phyloP scores from a whole-genome alignment of 257 asterid species.

The Solanum chmielewskii region DNA sequence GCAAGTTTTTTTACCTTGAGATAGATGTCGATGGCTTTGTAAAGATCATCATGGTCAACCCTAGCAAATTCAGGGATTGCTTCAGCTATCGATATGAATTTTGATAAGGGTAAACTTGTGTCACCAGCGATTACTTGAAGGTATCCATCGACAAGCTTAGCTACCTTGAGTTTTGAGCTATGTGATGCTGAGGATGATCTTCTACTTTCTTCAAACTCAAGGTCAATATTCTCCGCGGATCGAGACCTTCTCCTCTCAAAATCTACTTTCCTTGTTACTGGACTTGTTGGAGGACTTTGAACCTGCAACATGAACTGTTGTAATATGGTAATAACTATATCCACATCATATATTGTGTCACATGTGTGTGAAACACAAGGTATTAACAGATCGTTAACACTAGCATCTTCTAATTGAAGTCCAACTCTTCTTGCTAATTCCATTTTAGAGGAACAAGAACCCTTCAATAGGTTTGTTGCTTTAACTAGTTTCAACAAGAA shows the following conservation, averaged over 20 bases:
- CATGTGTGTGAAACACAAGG: slow-evolving; percentile 31
- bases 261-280: slow-evolving; percentile 35
- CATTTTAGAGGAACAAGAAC: slow-evolving; percentile 55
- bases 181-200: slow-evolving; percentile 82
- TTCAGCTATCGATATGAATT: slow-evolving; percentile 58
- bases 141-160: slow-evolving; percentile 68
- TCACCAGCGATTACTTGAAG: slow-evolving; percentile 61
- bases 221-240: slow-evolving; percentile 60
- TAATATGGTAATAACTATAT: slow-evolving; percentile 42
- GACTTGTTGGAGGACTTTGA: slow-evolving; percentile 79
- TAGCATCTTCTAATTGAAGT: slow-evolving; percentile 69
- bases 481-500: slow-evolving; percentile 66
- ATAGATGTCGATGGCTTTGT: slow-evolving; percentile 74
- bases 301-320: slow-evolving; percentile 68
- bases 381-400: slow-evolving; percentile 50
- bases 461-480: slow-evolving; percentile 59
- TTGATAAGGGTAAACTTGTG: slow-evolving; percentile 35
- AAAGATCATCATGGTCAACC: slow-evolving; percentile 81
- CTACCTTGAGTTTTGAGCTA: slow-evolving; percentile 68
- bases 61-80: slow-evolving; percentile 66
- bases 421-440: slow-evolving; percentile 59
- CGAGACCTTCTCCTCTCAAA: slow-evolving; percentile 70
- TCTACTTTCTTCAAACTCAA: slow-evolving; percentile 66
- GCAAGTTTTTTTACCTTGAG: slow-evolving; percentile 48
- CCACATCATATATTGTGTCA: slow-evolving; percentile 44